Evolutionary conservation across 495 filamentous ascomycete species (phyloP), one percentile per base, ranked within the genome.

Genomic region (Tetracladium marchalianum): DNA sequence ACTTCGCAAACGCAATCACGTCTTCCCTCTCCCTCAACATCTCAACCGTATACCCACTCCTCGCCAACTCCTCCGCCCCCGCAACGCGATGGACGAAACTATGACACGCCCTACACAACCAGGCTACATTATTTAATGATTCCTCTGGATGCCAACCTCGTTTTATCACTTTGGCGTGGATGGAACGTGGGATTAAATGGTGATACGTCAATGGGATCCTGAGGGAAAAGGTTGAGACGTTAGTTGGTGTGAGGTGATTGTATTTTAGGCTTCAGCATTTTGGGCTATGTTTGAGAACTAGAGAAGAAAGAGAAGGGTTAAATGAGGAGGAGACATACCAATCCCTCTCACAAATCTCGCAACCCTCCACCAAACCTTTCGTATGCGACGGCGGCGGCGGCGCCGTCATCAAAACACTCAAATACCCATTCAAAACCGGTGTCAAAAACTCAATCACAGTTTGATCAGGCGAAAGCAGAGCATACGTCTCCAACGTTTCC

Each of bases 41-140:
- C 51, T 87, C 84, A 16, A 90, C 76, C 4, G 77, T 89, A 65
- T 75, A 87, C 62, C 67, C 90, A 61, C 80, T 67, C 58, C 71
- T 70, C 11, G 86, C 87, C 53, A 95, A 63, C 57, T 86, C 86
- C 72, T 95, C 88, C 59, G 90, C 87, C 3, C 63, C 67, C 11
- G 78, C 81, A 55, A 85, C 74, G 31, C 76, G 63, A 72, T 95
- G 88, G 61, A 94, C 86, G 59, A 88, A 87, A 31, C 72, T 74
- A 72, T 95, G 88, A 56, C 88, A 95, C 12, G 88, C 85, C 16
- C 87, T 73, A 67, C 88, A 94, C 55, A 95, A 61, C 87, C 87
- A 95, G 24, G 88, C 88, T 19, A 93, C 87, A 59, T 76, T 87
- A 60, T 85, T 77, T 63, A 90, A 54, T 66, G 77, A 72, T 69